Percentiles rank a stretch among this genome's conserved stretches.
These are phyloP conservation scores for Nephelium lappaceum DNA, from an alignment of 345 rosid genomes.

Conservation along the genomic window DNA sequence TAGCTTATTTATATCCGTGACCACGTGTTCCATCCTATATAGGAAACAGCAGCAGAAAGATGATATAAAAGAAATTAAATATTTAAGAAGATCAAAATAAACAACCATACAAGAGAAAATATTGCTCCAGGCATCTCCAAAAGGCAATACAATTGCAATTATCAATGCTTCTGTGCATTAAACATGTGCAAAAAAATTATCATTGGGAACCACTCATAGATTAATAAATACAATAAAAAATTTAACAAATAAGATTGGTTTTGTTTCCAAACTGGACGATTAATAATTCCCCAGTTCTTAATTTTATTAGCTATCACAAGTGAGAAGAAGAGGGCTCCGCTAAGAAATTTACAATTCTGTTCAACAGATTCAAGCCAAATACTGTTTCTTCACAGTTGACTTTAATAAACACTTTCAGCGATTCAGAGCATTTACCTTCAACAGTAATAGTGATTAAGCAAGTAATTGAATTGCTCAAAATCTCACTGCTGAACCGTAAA, in stretches of 20 bases:
- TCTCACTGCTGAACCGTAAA: conserved; percentile 79
- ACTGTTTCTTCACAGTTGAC: conserved; percentile 94
- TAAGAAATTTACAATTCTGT: conserved; percentile 71
- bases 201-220: not conserved
- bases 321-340: conserved; percentile 39
- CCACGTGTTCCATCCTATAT: not conserved
- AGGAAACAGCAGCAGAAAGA: not conserved
- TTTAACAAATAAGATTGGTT: not conserved
- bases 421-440: conserved; percentile 86
- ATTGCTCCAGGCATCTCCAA: not conserved
- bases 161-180: not conserved
- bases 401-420: conserved; percentile 57
- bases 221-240: not conserved
- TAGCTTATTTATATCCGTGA: not conserved
- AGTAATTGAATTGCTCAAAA: conserved; percentile 74
- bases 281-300: conserved; percentile 1
- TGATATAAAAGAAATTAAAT: not conserved
- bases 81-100: not conserved
- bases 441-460: conserved; percentile 76
- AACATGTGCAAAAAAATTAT: conserved; percentile 7
- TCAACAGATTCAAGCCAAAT: conserved; percentile 83
- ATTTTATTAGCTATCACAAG: not conserved
- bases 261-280: not conserved
- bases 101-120: not conserved
- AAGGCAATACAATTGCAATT: not conserved